These are phyloP conservation scores for Xanthoceras sorbifolium DNA, from an alignment of 345 rosid species.

Conservation along the genomic window DNA sequence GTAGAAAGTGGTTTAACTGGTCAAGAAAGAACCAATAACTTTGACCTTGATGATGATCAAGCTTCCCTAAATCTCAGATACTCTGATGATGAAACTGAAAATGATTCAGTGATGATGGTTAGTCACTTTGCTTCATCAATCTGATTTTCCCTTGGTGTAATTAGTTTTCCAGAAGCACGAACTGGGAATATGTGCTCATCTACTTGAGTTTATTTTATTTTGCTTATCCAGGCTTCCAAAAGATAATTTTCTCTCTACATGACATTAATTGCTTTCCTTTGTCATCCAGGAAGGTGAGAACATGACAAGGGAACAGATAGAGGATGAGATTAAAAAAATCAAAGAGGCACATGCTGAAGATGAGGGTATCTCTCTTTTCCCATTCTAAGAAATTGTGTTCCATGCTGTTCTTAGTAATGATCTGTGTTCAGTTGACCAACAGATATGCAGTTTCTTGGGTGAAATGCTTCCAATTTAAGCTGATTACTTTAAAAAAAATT, in stretches of 20 bases:
- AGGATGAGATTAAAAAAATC: conserved; percentile 72
- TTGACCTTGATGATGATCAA: conserved; percentile 62
- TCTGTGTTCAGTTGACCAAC: background rate
- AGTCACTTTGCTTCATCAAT: conserved; percentile 22
- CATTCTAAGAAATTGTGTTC: background rate
- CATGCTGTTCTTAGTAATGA: background rate
- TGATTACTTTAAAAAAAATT: background rate
- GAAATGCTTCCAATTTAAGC: background rate
- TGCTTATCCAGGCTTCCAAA: background rate
- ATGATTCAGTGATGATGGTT: conserved; percentile 83
- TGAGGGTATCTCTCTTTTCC: conserved; percentile 58
- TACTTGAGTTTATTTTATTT: background rate
- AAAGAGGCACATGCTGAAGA: conserved; percentile 92
- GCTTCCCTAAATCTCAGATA: conserved; percentile 61
- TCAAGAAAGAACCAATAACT: conserved; percentile 37
- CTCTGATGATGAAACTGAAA: conserved; percentile 79
- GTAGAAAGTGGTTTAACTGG: conserved; percentile 41
- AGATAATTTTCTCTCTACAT: background rate
- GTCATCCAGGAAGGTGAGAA: conserved; percentile 74
- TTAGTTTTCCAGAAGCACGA: background rate
- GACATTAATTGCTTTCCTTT: background rate
- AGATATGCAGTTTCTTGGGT: background rate
- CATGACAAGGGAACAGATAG: conserved; percentile 78
- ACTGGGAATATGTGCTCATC: background rate
- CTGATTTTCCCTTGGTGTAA: background rate